A percentile compares a stretch with the other conserved stretches of the same genome.
Evolutionary conservation across 208 protist species (phyloP).

Genomic region (Trypanosoma theileri): DNA sequence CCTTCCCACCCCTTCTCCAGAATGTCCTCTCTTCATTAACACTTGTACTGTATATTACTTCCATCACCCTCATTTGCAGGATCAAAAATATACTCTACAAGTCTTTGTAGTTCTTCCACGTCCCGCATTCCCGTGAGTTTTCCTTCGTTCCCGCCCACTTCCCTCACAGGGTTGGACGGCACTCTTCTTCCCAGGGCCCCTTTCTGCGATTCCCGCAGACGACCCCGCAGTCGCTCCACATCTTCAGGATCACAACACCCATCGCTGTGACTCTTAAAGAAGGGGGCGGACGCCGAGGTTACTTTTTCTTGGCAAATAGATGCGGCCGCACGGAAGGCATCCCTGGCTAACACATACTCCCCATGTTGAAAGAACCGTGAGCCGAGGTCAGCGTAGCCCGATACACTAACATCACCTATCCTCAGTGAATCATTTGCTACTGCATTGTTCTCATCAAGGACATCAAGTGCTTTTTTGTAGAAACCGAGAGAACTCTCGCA

Average conservation of each 20-base stretch:
- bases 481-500: slow-evolving; percentile 1
- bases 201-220: neutral
- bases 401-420: slow-evolving; percentile 8
- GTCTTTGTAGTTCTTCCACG: neutral
- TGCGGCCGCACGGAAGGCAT: slow-evolving; percentile 3
- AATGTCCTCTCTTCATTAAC: neutral
- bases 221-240: slow-evolving; percentile 1
- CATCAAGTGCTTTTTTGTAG: slow-evolving; percentile 18
- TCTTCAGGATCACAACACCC: neutral
- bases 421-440: neutral
- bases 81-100: slow-evolving; percentile 21
- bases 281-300: too few species aligned
- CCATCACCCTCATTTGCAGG: slow-evolving; percentile 1
- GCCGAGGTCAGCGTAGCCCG: slow-evolving; percentile 16
- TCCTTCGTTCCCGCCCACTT: neutral
- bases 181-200: neutral
- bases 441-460: slow-evolving; percentile 14
- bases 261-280: too few species aligned
- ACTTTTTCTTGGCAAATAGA: slow-evolving; percentile 12
- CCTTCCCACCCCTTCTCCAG: too few species aligned
- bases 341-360: slow-evolving; percentile 8
- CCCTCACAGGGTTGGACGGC: neutral
- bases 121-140: neutral
- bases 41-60: neutral
- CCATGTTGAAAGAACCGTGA: slow-evolving; percentile 17